These are phyloP conservation scores for Otatea glauca DNA, from an alignment of 176 grass and related monocot genomes.

Conservation along the genomic window DNA sequence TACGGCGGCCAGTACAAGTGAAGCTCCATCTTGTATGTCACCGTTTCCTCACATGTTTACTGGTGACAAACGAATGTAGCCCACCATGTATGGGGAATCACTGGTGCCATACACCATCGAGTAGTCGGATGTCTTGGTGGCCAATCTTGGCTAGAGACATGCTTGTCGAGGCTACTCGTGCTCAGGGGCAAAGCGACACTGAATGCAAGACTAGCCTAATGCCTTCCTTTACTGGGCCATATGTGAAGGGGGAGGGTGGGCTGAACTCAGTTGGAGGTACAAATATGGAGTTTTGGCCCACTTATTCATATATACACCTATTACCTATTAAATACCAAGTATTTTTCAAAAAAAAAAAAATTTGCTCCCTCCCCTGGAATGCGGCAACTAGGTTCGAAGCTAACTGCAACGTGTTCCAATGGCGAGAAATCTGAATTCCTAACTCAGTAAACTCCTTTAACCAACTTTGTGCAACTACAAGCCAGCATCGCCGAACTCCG, in stretches of 20 bases:
- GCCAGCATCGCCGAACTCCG: background rate
- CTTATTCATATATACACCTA: too few relatives aligned
- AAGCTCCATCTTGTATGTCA: constrained; percentile 45
- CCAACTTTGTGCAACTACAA: background rate
- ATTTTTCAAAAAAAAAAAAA: too few relatives aligned
- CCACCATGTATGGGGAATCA: background rate
- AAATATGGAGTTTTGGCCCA: too few relatives aligned
- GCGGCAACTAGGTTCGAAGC: background rate
- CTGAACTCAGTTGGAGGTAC: too few relatives aligned
- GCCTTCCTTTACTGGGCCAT: too few relatives aligned
- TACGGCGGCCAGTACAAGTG: constrained; percentile 46
- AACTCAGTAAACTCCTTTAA: background rate
- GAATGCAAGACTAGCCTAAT: too few relatives aligned
- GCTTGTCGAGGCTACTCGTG: too few relatives aligned
- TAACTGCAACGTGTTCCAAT: background rate
- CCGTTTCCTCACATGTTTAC: constrained; percentile 20
- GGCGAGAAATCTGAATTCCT: background rate
- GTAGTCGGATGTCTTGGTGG: constrained; percentile 47
- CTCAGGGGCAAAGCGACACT: too few relatives aligned
- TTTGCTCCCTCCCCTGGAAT: too few relatives aligned
- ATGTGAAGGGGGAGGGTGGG: too few relatives aligned
- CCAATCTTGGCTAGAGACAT: constrained; percentile 36
- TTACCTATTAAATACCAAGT: too few relatives aligned
- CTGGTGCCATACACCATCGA: constrained; percentile 25
- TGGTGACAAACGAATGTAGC: constrained; percentile 59